phyloP scores from a whole-genome alignment of 2,329 filamentous ascomycete species.

The Grosmannia huntii region DNA sequence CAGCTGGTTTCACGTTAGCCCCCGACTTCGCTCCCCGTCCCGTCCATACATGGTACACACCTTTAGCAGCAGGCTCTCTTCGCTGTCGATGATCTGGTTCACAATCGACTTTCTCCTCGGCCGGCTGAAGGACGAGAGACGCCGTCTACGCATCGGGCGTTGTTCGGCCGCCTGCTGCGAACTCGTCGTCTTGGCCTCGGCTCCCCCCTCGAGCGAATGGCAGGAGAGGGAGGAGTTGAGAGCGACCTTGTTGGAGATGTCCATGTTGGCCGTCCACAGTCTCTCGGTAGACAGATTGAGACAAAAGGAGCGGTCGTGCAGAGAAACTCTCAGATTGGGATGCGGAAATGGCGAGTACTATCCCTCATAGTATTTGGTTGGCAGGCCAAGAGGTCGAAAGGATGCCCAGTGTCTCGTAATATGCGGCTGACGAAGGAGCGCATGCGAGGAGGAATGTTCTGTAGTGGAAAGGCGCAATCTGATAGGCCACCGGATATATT shows the following conservation, averaged over 20 bases:
- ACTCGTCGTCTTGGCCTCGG: slow-evolving; percentile 28
- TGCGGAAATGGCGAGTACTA: neutral
- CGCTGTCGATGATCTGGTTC: slow-evolving; percentile 47
- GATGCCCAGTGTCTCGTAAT: neutral
- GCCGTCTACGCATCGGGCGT: slow-evolving; percentile 25
- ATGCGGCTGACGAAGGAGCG: neutral
- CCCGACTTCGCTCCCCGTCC: no score
- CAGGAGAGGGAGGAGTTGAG: slow-evolving; percentile 10
- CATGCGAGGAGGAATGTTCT: neutral
- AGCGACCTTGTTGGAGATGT: slow-evolving; percentile 8
- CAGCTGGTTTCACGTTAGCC: slow-evolving; percentile 31
- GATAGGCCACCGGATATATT: neutral
- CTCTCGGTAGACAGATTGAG: neutral
- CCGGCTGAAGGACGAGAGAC: slow-evolving; percentile 45
- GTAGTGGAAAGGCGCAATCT: neutral
- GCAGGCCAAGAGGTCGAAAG: neutral
- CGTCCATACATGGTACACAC: slow-evolving; percentile 18
- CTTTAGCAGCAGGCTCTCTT: slow-evolving; percentile 48
- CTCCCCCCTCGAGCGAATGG: slow-evolving; percentile 17
- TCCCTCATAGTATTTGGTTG: neutral
- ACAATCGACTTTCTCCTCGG: slow-evolving; percentile 44
- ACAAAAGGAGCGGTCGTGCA: neutral
- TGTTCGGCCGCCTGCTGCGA: slow-evolving; percentile 24
- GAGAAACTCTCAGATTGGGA: neutral
- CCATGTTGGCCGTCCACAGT: neutral